Percentiles rank a stretch among this genome's conserved stretches.
Conservation (phyloP, 2,329 filamentous ascomycete genomes). For the Onygena corvina region DNA sequence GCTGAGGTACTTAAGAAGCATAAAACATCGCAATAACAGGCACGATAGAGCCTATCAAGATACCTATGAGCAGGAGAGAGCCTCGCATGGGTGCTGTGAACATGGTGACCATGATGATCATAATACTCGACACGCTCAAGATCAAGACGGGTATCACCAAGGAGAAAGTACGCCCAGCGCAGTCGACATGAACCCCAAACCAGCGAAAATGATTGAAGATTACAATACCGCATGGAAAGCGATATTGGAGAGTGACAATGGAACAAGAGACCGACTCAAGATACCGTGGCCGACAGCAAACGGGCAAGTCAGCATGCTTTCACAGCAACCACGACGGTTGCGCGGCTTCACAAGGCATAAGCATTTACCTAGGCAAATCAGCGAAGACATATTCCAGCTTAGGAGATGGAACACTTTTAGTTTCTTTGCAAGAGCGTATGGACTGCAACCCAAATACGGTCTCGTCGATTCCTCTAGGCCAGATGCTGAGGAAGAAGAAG, state of each 20-base stretch:
- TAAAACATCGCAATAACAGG: neutral
- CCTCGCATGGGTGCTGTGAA: neutral
- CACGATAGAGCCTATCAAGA: neutral
- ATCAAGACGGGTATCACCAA: too few species aligned
- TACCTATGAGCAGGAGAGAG: neutral
- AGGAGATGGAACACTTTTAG: constrained; percentile 16
- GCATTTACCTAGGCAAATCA: constrained; percentile 10
- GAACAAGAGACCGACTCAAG: neutral
- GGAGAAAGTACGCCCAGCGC: neutral
- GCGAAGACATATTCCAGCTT: constrained; percentile 8
- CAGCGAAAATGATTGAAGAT: neutral
- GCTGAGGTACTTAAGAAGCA: neutral
- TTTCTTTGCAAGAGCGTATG: constrained; percentile 14
- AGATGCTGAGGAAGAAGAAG: neutral
- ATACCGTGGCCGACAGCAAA: constrained; percentile 12
- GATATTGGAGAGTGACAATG: neutral
- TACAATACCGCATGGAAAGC: constrained; percentile 4
- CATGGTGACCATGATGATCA: neutral
- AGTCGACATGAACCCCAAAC: neutral
- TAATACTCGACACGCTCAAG: neutral
- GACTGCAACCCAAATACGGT: constrained; percentile 2
- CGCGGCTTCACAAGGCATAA: neutral
- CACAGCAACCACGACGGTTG: neutral
- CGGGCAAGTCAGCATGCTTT: constrained; percentile 1
- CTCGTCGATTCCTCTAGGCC: neutral